Percentiles rank a stretch among this genome's conserved stretches.
phyloP scores from a whole-genome alignment of 805 yeast species.

The Candida easanensis region DNA sequence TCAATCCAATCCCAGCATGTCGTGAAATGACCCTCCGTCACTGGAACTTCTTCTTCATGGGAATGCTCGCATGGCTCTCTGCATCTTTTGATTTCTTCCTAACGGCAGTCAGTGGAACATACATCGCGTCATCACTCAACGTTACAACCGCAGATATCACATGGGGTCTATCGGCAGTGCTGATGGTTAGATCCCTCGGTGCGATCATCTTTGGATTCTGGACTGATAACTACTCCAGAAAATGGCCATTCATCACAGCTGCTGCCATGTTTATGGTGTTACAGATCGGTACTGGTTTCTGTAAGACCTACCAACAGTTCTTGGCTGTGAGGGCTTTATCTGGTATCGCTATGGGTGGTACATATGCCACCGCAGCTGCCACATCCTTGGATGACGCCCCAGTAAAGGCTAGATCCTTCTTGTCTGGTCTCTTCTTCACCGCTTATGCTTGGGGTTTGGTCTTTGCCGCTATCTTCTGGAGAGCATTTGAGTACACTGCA shows the following conservation, averaged over 20 bases:
- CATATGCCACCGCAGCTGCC: constrained; percentile 42
- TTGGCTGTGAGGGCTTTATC: constrained; percentile 63
- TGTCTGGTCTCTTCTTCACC: constrained; percentile 56
- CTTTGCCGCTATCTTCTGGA: constrained; percentile 59
- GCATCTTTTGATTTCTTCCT: constrained; percentile 72
- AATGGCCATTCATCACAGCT: constrained; percentile 61
- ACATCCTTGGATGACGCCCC: constrained; percentile 62
- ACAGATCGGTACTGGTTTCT: constrained; percentile 65
- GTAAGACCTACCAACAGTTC: constrained; percentile 52
- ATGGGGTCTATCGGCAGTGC: constrained; percentile 71
- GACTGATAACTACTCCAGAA: constrained; percentile 63
- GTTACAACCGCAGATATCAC: constrained; percentile 51
- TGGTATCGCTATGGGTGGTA: constrained; percentile 54
- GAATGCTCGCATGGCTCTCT: constrained; percentile 67
- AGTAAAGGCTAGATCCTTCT: constrained; percentile 52
- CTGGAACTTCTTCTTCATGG: constrained; percentile 61
- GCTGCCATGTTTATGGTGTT: constrained; percentile 48
- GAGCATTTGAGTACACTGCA: constrained; percentile 50
- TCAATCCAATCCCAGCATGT: constrained; percentile 46
- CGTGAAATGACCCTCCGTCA: constrained; percentile 35
- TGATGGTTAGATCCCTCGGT: constrained; percentile 71
- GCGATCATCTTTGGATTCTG: constrained; percentile 63
- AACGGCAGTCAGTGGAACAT: constrained; percentile 52
- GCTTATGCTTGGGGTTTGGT: constrained; percentile 65
- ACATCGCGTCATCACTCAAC: constrained; percentile 48